Percentiles rank a stretch among this genome's conserved stretches.
phyloP scores from a whole-genome alignment of 306 rosid species.

The Dalbergia cultrata region DNA sequence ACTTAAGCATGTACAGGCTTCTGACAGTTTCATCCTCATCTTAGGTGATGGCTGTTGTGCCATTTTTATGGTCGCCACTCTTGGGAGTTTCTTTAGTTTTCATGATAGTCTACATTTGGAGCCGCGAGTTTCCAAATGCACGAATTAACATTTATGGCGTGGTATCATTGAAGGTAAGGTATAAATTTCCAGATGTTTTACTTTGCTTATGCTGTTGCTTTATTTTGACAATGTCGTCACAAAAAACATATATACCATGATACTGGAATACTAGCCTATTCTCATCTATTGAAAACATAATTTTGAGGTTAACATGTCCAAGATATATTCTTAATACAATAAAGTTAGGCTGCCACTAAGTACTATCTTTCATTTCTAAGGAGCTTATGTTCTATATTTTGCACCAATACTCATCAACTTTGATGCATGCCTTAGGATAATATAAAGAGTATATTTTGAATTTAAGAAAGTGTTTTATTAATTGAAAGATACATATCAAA shows the following conservation, averaged over 20 bases:
- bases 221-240: not conserved
- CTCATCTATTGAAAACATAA: no score
- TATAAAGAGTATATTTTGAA: no score
- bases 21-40: slow-evolving; percentile 5
- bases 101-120: slow-evolving; percentile 79
- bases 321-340: no score
- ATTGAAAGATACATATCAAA: no score
- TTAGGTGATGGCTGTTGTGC: slow-evolving; percentile 69
- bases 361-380: not conserved
- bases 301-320: no score
- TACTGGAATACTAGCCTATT: no score
- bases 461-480: no score
- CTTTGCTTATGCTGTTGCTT: not conserved
- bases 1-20: not conserved
- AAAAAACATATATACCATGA: not conserved
- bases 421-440: not conserved
- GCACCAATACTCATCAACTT: not conserved
- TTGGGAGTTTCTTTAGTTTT: slow-evolving; percentile 74
- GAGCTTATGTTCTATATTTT: not conserved
- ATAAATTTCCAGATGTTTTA: not conserved
- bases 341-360: no score
- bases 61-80: slow-evolving; percentile 47
- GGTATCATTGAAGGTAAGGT: slow-evolving; percentile 71
- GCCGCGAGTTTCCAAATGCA: slow-evolving; percentile 80
- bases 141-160: slow-evolving; percentile 67